Evolutionary conservation across 139 green algal species (phyloP).

Genomic region (Pycnococcus provasolii): DNA sequence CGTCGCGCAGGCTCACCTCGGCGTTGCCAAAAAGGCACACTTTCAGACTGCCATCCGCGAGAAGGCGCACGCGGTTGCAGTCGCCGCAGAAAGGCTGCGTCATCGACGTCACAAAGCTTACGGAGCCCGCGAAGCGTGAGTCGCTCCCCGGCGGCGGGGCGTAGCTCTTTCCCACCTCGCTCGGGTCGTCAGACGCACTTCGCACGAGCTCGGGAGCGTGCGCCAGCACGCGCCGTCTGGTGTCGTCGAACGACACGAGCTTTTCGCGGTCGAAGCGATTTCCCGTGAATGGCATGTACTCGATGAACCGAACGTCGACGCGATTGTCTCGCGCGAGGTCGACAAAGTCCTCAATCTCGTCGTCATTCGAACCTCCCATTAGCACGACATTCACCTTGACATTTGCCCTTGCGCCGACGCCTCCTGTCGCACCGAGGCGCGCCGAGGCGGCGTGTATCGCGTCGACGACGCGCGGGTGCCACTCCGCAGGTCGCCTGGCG

Average conservation of each 20-base stretch:
- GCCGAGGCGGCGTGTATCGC: too few species aligned
- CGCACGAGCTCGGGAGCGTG: not conserved
- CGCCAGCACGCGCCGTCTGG: slow-evolving; percentile 7
- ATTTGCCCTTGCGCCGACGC: not conserved
- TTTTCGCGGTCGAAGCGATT: slow-evolving; percentile 73
- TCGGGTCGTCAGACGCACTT: slow-evolving; percentile 7
- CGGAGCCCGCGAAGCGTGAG: slow-evolving; percentile 22
- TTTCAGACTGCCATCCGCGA: slow-evolving; percentile 85
- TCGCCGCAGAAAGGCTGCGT: slow-evolving; percentile 84
- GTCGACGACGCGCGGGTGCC: too few species aligned
- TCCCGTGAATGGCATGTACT: slow-evolving; percentile 99
- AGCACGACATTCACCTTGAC: slow-evolving; percentile 92
- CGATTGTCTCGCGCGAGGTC: slow-evolving; percentile 61
- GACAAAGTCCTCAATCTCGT: slow-evolving; percentile 92
- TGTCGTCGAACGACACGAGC: slow-evolving; percentile 7
- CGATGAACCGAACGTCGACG: slow-evolving; percentile 98
- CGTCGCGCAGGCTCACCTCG: slow-evolving; percentile 83
- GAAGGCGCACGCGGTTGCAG: slow-evolving; percentile 63
- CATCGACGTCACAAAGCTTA: slow-evolving; percentile 96
- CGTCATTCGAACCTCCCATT: slow-evolving; percentile 92
- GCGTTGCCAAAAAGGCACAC: slow-evolving; percentile 92
- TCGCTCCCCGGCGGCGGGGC: slow-evolving; percentile 7
- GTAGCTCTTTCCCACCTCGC: slow-evolving; percentile 94
- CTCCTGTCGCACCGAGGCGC: too few species aligned
- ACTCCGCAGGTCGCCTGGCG: slow-evolving; percentile 21